Percentiles rank a stretch among this genome's conserved stretches.
Evolutionary conservation across 148 eudicot genomes (phyloP).

Genomic region (Cornus suecica): DNA sequence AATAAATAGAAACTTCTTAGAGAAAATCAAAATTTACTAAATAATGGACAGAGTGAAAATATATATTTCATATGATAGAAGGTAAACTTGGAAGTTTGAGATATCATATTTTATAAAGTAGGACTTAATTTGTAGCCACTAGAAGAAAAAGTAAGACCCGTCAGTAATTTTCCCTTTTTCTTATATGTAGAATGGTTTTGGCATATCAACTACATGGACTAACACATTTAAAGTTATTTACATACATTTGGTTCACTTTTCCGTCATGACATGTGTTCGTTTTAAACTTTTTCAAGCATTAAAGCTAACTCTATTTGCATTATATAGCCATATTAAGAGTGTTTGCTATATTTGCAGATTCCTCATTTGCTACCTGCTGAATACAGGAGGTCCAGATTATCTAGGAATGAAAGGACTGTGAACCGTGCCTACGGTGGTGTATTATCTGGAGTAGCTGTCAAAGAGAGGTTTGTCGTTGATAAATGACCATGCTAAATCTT

Average conservation of each 20-base stretch:
- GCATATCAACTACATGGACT: not conserved
- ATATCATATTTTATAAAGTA: no score
- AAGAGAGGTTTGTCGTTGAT: slow-evolving; percentile 38
- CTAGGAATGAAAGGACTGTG: slow-evolving; percentile 56
- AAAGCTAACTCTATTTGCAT: not conserved
- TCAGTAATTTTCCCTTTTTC: not conserved
- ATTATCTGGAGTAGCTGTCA: slow-evolving; percentile 47
- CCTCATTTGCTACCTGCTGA: slow-evolving; percentile 45
- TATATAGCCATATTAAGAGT: not conserved
- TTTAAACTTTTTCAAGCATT: not conserved
- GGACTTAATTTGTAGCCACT: no score
- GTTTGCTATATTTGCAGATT: slow-evolving; percentile 24
- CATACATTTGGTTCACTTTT: not conserved
- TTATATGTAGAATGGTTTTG: not conserved
- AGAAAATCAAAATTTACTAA: no score
- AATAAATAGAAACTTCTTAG: no score
- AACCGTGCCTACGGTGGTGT: slow-evolving; percentile 68
- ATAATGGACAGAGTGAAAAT: no score
- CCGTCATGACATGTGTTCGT: not conserved
- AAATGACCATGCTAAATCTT: not conserved
- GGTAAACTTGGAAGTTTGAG: no score
- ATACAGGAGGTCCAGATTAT: slow-evolving; percentile 45
- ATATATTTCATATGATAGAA: no score
- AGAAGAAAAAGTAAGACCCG: no score
- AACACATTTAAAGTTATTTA: not conserved